Evolutionary conservation across 1,139 yeast species (phyloP), one percentile per base, ranked within the genome.

Genomic region (Pichia sp.): DNA sequence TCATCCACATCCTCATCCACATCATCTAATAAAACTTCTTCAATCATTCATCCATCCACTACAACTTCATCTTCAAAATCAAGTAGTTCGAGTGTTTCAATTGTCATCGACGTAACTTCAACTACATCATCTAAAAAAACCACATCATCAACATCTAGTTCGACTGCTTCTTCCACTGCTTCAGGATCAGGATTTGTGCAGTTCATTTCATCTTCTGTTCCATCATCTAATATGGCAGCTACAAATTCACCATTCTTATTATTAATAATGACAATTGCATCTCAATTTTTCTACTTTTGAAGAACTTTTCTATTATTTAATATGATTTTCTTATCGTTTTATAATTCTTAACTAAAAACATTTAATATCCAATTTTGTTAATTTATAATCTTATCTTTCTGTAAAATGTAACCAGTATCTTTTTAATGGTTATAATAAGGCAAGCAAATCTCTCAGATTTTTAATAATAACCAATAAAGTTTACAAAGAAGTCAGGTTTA

Each of bases 161-260:
- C 30, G 2, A 34, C 36, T 34, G 28, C 46, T 6, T 16, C 42
- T 11, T 37, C 44, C 16, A 6, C 36, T 16, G 7, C 35, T 3
- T 12, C 41, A 11, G 22, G 22, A 20, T 27, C 45, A 7, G 43
- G 40, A 6, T 46, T 46, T 24, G 42, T 46, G 20, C 49, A 46
- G 30, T 30, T 32, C 29, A 24, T 33, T n/a, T 28, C 37, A 3
- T 20, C 42, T 11, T 12, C 42, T 12, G n/a, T 35, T 25, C 8
- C 20, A 26, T 3, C 23, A 10, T 26, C 41, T 10, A 25, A 31
- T 25, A 30, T 11, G 29, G n/a, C 12, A 35, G 30, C 30, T 24
- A 8, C n/a, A 24, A 22, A 24, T 26, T 23, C 38, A 20, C 28
- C 28, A 20, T 22, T 27, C 42, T 4, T 6, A n/a, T n/a, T n/a